Percentiles rank a stretch among this genome's conserved stretches.
Conservation (phyloP, 345 rosid species). For the Rhizophora apiculata region DNA sequence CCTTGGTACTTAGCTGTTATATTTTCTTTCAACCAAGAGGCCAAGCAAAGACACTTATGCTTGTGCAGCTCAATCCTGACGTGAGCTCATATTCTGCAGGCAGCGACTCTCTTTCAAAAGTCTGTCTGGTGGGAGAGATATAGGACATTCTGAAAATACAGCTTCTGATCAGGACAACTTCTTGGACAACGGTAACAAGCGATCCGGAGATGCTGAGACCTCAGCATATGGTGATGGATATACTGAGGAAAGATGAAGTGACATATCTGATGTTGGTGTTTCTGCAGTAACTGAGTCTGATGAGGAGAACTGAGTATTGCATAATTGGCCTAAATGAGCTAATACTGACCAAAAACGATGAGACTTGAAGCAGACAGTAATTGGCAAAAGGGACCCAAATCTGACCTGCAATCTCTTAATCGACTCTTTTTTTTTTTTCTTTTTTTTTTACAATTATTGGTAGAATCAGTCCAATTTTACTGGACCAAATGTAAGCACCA, state of each 20-base stretch:
- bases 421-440: too few relatives aligned
- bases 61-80: slow-evolving; percentile 97
- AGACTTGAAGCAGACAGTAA: too few relatives aligned
- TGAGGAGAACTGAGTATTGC: slow-evolving; percentile 42
- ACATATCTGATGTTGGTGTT: slow-evolving; percentile 39
- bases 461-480: too few relatives aligned
- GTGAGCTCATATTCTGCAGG: slow-evolving; percentile 55
- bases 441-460: too few relatives aligned
- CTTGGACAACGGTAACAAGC: slow-evolving; percentile 18
- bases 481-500: neutral
- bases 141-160: slow-evolving; percentile 20
- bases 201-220: slow-evolving; percentile 4
- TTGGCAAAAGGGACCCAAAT: too few relatives aligned
- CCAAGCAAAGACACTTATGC: slow-evolving; percentile 91
- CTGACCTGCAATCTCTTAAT: too few relatives aligned
- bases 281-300: slow-evolving; percentile 48
- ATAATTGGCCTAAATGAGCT: too few relatives aligned
- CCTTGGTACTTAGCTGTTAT: neutral
- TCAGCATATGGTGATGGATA: slow-evolving; percentile 32
- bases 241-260: slow-evolving; percentile 38
- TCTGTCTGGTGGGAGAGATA: too few relatives aligned
- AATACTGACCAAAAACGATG: too few relatives aligned
- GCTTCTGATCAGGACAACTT: slow-evolving; percentile 28
- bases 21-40: slow-evolving; percentile 51
- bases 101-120: slow-evolving; percentile 4